phyloP scores from a whole-genome alignment of 1,139 yeast species.

The Blastobotrys raffinosifermentans region DNA sequence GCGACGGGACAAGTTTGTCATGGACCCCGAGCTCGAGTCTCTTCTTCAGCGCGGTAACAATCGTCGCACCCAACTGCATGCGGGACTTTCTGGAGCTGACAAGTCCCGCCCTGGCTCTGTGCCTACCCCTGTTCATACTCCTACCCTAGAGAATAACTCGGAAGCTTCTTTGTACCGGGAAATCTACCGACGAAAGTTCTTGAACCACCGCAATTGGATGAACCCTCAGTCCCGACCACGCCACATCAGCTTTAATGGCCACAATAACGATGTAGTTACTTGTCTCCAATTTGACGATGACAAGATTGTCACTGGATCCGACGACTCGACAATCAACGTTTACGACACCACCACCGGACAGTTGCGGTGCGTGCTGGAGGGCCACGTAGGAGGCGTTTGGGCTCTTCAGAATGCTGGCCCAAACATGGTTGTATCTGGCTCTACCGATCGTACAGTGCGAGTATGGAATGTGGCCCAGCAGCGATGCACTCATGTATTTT shows the following conservation, averaged over 20 bases:
- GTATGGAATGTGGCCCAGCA: constrained; percentile 81
- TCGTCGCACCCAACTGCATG: background rate
- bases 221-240: constrained; percentile 65
- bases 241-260: constrained; percentile 65
- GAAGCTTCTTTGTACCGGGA: constrained; percentile 40
- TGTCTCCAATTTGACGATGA: constrained; percentile 92
- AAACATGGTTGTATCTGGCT: constrained; percentile 73
- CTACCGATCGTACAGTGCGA: constrained; percentile 86
- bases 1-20: constrained; percentile 27
- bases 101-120: background rate
- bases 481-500: constrained; percentile 75
- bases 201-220: constrained; percentile 78
- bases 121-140: constrained; percentile 2
- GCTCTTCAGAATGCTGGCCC: constrained; percentile 81
- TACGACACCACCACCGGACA: constrained; percentile 74
- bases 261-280: constrained; percentile 80
- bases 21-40: background rate
- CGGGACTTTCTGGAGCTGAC: background rate
- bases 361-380: constrained; percentile 47
- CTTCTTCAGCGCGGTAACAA: background rate
- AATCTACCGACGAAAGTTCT: constrained; percentile 58
- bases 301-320: constrained; percentile 88
- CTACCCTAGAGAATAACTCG: background rate
- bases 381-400: constrained; percentile 99
- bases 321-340: constrained; percentile 74